A percentile compares a stretch with the other conserved stretches of the same genome.
phyloP scores from a whole-genome alignment of 2,329 filamentous ascomycete genomes.

The Phaeophleospora eucalypticola region DNA sequence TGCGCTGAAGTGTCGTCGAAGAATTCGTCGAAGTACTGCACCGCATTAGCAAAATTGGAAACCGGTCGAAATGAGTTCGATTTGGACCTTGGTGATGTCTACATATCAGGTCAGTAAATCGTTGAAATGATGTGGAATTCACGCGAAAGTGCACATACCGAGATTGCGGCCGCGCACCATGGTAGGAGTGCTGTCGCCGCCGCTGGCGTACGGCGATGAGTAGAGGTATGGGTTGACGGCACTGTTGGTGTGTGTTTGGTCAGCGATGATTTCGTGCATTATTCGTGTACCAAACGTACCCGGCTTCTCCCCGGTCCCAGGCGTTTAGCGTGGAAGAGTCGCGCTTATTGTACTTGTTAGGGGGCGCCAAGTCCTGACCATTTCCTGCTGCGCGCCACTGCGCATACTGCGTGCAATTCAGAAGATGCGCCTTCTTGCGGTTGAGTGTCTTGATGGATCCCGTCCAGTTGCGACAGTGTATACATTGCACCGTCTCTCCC shows the following conservation, averaged over 20 bases:
- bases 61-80: neutral
- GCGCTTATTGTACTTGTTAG: constrained; percentile 30
- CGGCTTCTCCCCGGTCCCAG: constrained; percentile 18
- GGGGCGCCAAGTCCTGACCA: constrained; percentile 31
- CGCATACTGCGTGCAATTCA: constrained; percentile 27
- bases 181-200: constrained; percentile 15
- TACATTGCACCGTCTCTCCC: constrained; percentile 30
- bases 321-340: constrained; percentile 17
- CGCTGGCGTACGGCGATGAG: constrained; percentile 13
- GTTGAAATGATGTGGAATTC: neutral
- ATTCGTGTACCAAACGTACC: constrained; percentile 11
- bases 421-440: constrained; percentile 32
- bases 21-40: constrained; percentile 29
- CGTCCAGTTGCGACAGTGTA: constrained; percentile 32
- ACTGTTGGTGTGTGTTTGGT: constrained; percentile 1
- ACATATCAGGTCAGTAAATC: neutral
- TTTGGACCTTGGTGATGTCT: constrained; percentile 22
- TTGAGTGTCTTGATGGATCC: constrained; percentile 31
- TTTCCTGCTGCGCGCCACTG: constrained; percentile 30
- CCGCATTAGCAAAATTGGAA: neutral
- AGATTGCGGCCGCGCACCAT: constrained; percentile 24
- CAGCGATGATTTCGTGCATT: neutral
- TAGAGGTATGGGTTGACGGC: constrained; percentile 14
- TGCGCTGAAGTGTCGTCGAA: constrained; percentile 27
- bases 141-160: constrained; percentile 6